Evolutionary conservation across 768 basidiomycete species (phyloP).

Genomic region (Cubamyces sp.): DNA sequence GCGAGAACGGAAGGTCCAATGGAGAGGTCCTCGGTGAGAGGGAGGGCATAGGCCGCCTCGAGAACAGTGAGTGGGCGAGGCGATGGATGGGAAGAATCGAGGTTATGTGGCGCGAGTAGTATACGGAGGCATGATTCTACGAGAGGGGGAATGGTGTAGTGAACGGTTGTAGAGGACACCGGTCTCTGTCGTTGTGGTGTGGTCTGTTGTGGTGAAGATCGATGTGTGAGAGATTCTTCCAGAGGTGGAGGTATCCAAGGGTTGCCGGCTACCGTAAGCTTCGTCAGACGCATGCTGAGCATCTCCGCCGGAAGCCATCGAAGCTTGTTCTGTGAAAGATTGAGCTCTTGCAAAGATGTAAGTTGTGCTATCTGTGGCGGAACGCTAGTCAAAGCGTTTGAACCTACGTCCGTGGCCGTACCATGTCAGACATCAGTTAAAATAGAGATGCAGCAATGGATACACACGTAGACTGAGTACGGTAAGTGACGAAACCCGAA

Average conservation of each 20-base stretch:
- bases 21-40: conserved; percentile 33
- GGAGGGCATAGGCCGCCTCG: conserved; percentile 35
- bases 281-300: conserved; percentile 54
- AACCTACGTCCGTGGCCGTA: conserved; percentile 42
- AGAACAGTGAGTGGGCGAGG: conserved; percentile 14
- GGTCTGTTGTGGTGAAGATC: neutral
- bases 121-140: conserved; percentile 44
- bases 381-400: conserved; percentile 56
- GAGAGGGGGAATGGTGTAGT: conserved; percentile 35
- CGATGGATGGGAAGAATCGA: neutral
- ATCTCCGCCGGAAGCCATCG: conserved; percentile 69
- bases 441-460: neutral
- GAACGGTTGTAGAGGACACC: conserved; percentile 21
- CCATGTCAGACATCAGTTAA: too few species aligned
- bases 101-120: conserved; percentile 36
- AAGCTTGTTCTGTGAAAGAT: conserved; percentile 62
- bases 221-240: neutral
- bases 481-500: conserved; percentile 58
- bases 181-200: neutral
- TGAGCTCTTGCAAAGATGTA: conserved; percentile 58
- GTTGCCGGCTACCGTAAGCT: conserved; percentile 58
- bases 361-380: conserved; percentile 67
- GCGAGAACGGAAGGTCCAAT: conserved; percentile 33
- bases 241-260: conserved; percentile 50
- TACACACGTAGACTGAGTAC: conserved; percentile 67